Evolutionary conservation across 441 rosid genomes (phyloP).

Genomic region (Melastoma candidum): DNA sequence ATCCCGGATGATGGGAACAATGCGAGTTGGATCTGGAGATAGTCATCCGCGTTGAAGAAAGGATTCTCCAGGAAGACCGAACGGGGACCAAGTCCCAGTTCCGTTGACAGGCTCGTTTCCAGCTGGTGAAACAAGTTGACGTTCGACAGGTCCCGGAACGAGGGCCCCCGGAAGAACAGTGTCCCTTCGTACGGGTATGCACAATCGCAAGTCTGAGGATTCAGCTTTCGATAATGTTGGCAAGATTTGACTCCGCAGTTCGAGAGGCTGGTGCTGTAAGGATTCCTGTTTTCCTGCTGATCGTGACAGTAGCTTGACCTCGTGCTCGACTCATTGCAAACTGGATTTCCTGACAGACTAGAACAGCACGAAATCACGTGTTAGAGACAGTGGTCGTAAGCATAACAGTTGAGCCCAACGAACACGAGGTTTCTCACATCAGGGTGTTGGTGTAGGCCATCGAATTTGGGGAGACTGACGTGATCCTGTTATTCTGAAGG

Average conservation of each 20-base stretch:
- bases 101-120: slow-evolving; percentile 77
- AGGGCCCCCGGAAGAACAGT: slow-evolving; percentile 70
- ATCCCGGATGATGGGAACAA: slow-evolving; percentile 61
- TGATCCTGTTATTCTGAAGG: slow-evolving; percentile 65
- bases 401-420: slow-evolving; percentile 1
- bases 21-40: slow-evolving; percentile 74
- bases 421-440: slow-evolving; percentile 32
- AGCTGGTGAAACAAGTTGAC: slow-evolving; percentile 58
- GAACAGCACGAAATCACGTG: slow-evolving; percentile 1
- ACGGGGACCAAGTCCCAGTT: slow-evolving; percentile 70
- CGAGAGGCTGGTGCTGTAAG: slow-evolving; percentile 84
- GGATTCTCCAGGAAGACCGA: slow-evolving; percentile 79
- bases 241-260: slow-evolving; percentile 66
- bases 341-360: slow-evolving; percentile 86
- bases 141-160: slow-evolving; percentile 67
- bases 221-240: slow-evolving; percentile 58
- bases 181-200: slow-evolving; percentile 87
- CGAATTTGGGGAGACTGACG: slow-evolving; percentile 48
- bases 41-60: slow-evolving; percentile 76
- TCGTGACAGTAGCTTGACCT: slow-evolving; percentile 69
- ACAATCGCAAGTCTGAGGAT: slow-evolving; percentile 96
- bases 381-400: background rate
- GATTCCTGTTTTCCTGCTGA: slow-evolving; percentile 36
- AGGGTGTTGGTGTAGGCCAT: slow-evolving; percentile 48
- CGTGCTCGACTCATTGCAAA: slow-evolving; percentile 49